Percentiles rank a stretch among this genome's conserved stretches.
Evolutionary conservation across 1,139 yeast species (phyloP).

Genomic region (Scheffersomyces insectosa): DNA sequence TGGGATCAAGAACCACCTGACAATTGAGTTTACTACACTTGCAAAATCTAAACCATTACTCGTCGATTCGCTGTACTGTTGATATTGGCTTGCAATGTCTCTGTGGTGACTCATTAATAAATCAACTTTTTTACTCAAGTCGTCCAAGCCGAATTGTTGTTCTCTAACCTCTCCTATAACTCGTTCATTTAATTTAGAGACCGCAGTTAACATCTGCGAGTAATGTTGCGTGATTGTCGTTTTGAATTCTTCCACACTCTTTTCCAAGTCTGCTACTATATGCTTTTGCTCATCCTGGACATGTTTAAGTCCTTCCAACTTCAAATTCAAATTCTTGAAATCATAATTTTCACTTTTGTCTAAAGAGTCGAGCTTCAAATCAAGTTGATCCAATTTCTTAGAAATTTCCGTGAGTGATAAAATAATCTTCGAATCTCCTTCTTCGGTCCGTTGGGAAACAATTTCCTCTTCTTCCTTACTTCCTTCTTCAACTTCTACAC

Average conservation of each 20-base stretch:
- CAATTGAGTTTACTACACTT: slow-evolving; percentile 18
- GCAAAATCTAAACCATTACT: slow-evolving; percentile 12
- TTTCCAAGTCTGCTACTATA: slow-evolving; percentile 16
- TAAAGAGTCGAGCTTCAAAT: slow-evolving; percentile 1
- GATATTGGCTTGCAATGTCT: slow-evolving; percentile 37
- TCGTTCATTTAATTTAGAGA: slow-evolving; percentile 36
- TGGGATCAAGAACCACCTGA: slow-evolving; percentile 46
- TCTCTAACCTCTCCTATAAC: slow-evolving; percentile 48
- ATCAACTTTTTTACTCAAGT: slow-evolving; percentile 40
- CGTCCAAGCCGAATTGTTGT: slow-evolving; percentile 39
- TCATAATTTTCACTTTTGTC: slow-evolving; percentile 10
- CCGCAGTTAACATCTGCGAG: slow-evolving; percentile 34
- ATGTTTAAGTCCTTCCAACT: slow-evolving; percentile 18
- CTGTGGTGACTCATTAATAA: slow-evolving; percentile 44
- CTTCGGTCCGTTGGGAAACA: not conserved
- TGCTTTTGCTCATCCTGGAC: slow-evolving; percentile 18
- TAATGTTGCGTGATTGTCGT: slow-evolving; percentile 31
- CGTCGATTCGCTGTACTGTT: slow-evolving; percentile 9
- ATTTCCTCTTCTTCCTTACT: not conserved
- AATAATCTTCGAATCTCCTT: not conserved
- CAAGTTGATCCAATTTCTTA: slow-evolving; percentile 4
- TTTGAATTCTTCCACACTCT: slow-evolving; percentile 26
- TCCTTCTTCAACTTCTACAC: slow-evolving; percentile 2
- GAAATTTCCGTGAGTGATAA: not conserved
- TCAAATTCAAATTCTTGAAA: slow-evolving; percentile 9